phyloP scores from a whole-genome alignment of 805 yeast species.

The Cyberlindnera nakhonratchasimensis region DNA sequence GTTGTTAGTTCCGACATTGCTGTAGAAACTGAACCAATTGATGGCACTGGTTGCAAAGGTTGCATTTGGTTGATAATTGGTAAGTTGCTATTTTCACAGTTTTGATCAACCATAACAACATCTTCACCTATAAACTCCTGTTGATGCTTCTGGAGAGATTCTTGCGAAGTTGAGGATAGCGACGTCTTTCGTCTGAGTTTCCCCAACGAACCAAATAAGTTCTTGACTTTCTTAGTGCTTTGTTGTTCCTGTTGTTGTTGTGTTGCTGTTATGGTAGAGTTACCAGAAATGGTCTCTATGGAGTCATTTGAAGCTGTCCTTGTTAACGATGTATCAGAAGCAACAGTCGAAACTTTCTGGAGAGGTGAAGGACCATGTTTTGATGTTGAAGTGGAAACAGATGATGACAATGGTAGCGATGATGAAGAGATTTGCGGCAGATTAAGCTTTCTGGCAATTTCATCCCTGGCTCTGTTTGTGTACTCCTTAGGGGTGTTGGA shows the following conservation, averaged over 20 bases:
- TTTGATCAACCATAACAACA: constrained; percentile 18
- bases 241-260: constrained; percentile 1
- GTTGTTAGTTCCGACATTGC: constrained; percentile 8
- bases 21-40: constrained; percentile 18
- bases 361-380: constrained; percentile 31
- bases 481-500: constrained; percentile 30
- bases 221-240: constrained; percentile 10
- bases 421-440: constrained; percentile 10
- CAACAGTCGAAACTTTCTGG: constrained; percentile 24
- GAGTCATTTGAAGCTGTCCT: constrained; percentile 24
- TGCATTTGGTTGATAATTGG: constrained; percentile 13
- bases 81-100: background rate
- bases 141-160: constrained; percentile 8
- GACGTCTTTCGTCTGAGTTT: constrained; percentile 18
- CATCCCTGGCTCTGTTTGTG: constrained; percentile 30
- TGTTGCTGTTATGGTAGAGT: background rate
- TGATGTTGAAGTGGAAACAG: too few relatives aligned
- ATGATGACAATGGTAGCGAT: too few relatives aligned
- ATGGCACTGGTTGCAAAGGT: constrained; percentile 26
- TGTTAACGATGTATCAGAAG: constrained; percentile 25
- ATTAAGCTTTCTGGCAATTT: constrained; percentile 26
- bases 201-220: constrained; percentile 13
- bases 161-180: constrained; percentile 7
- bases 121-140: constrained; percentile 12
- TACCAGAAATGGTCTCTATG: constrained; percentile 17